Base-by-base conservation (phyloP, 495 filamentous ascomycete genomes). In the Penicillium alfredii region DNA sequence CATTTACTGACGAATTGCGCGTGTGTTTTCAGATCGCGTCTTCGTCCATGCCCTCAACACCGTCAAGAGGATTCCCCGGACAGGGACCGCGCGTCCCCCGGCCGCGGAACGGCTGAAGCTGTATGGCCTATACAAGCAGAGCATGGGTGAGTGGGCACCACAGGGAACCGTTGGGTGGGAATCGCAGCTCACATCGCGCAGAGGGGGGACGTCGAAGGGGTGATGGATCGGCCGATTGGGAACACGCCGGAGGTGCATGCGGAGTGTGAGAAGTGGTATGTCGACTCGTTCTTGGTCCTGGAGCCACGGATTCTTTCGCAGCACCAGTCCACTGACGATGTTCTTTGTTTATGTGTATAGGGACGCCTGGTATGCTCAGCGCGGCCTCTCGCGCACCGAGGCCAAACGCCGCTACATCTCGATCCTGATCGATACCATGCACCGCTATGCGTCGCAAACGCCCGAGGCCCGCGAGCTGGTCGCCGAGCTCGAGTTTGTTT, bases 41-140 rank as follows among this genome's bases (percentile, higher is more conserved):
- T 98, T 98, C 66, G 88, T 90, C 61, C 90, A 98, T 76, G 92
- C 92, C 40, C 80, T 98, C 56, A 94, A 94, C 64, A 97, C 90
- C 17, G 92, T 97, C 45, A 94, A 94, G 63, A 92, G 92, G 52
- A 94, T 98, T 40, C 87, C 87, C 49, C 88, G 88, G 52, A 93
- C 88, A 9, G 90, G 92, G 15, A 86, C 86, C 25, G 76, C 84
- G 33, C 81, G 90, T 24, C 92, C 92, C 12, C 93, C 92, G 22
- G 73, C 88, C 6, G 67, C 74, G 20, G 90, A 89, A 51, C 84
- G 92, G 16, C 68, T 98, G 47, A 82, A 80, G 45, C 81, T 98
- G 37, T 98, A 98, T 79, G 92, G 92, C 33, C 73, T 98, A 43
- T 98, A 97, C 66, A 98, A 98, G 60, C 92, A 98, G 66, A 88